A percentile compares a stretch with the other conserved stretches of the same genome.
Conservation (phyloP, 2,329 filamentous ascomycete species). For the Zasmidium citrigriseum region DNA sequence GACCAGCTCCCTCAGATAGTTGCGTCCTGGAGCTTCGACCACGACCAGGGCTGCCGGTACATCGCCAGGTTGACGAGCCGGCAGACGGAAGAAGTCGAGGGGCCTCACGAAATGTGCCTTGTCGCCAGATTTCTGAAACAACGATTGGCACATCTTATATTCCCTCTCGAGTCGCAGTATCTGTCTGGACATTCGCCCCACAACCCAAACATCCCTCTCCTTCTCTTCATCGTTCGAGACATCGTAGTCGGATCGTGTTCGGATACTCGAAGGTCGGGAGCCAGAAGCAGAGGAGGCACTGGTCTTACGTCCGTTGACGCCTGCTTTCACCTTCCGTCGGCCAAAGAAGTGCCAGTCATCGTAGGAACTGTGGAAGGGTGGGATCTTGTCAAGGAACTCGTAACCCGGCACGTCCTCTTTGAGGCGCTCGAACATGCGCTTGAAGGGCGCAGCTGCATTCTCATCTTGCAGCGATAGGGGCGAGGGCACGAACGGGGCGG, state of each 20-base stretch:
- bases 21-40: conserved; percentile 75
- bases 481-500: background rate
- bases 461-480: conserved; percentile 5
- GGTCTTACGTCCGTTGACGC: conserved; percentile 29
- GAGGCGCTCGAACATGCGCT: conserved; percentile 36
- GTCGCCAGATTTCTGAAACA: conserved; percentile 57
- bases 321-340: conserved; percentile 43
- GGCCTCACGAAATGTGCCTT: conserved; percentile 77
- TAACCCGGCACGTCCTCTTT: conserved; percentile 36
- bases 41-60: conserved; percentile 75
- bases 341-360: conserved; percentile 74
- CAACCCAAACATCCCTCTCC: conserved; percentile 53
- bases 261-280: conserved; percentile 24
- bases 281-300: conserved; percentile 42
- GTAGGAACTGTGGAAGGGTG: conserved; percentile 62
- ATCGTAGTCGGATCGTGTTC: conserved; percentile 31
- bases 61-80: conserved; percentile 67
- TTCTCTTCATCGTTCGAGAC: conserved; percentile 28
- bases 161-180: conserved; percentile 81
- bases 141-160: conserved; percentile 76
- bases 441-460: conserved; percentile 23
- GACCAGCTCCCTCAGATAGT: conserved; percentile 69
- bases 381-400: conserved; percentile 39
- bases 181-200: conserved; percentile 82
- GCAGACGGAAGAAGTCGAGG: conserved; percentile 74